These are phyloP conservation scores for Venturia aucupariae DNA, from an alignment of 2,329 filamentous ascomycete genomes.

Conservation along the genomic window DNA sequence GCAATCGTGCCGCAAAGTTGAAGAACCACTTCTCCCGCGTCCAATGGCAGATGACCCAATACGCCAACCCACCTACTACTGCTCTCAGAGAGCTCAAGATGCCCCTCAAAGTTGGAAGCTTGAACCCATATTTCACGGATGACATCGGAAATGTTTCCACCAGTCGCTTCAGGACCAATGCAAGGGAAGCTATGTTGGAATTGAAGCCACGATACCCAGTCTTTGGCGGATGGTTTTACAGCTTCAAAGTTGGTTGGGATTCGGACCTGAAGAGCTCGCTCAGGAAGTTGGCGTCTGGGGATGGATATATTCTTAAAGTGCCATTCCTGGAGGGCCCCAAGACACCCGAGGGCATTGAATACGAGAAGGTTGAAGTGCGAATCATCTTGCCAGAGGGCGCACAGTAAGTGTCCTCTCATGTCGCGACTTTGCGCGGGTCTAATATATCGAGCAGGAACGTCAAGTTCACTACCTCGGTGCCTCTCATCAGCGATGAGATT, in stretches of 20 bases:
- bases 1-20: conserved; percentile 71
- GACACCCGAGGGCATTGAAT: conserved; percentile 75
- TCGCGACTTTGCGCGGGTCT: conserved; percentile 1
- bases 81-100: conserved; percentile 77
- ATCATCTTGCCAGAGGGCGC: conserved; percentile 88
- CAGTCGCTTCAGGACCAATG: conserved; percentile 72
- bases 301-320: conserved; percentile 77
- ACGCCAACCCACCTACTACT: conserved; percentile 65
- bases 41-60: conserved; percentile 41
- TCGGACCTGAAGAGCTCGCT: conserved; percentile 70
- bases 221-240: conserved; percentile 97
- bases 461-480: conserved; percentile 65
- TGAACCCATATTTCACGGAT: conserved; percentile 89
- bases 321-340: conserved; percentile 91
- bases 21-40: conserved; percentile 44
- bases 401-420: conserved; percentile 46
- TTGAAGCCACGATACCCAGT: conserved; percentile 92
- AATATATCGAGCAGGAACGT: conserved; percentile 54
- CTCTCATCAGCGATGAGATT: conserved; percentile 52
- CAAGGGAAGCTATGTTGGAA: conserved; percentile 59
- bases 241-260: conserved; percentile 95
- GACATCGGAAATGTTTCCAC: conserved; percentile 96
- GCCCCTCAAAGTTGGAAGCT: conserved; percentile 67
- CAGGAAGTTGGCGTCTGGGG: conserved; percentile 50
- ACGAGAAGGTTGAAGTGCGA: conserved; percentile 68